Evolutionary conservation across 2,329 filamentous ascomycete genomes (phyloP).

Genomic region (Aspergillus hortae): DNA sequence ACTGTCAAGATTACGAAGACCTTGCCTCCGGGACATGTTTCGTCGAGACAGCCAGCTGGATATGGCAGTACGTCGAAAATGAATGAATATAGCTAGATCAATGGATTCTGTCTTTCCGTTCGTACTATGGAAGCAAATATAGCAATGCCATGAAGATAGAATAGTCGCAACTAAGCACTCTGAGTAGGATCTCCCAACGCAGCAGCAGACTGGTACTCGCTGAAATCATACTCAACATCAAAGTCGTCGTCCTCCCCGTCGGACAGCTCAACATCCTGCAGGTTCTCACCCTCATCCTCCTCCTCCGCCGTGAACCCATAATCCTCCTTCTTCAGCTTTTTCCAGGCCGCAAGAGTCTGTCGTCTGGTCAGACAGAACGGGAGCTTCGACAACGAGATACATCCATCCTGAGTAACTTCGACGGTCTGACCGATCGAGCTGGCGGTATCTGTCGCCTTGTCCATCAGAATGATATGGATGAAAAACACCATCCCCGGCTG

Average conservation of each 20-base stretch:
- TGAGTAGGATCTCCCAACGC: slow-evolving; percentile 4
- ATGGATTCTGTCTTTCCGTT: background rate
- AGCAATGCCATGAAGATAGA: too few relatives aligned
- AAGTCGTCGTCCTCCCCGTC: slow-evolving; percentile 32
- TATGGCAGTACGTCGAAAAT: slow-evolving; percentile 25
- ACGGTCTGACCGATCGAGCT: slow-evolving; percentile 29
- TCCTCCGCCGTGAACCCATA: slow-evolving; percentile 31
- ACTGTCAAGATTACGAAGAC: slow-evolving; percentile 19
- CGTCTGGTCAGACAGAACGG: slow-evolving; percentile 30
- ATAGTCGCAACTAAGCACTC: background rate
- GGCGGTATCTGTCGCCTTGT: slow-evolving; percentile 33
- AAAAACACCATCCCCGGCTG: slow-evolving; percentile 32
- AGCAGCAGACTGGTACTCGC: slow-evolving; percentile 23
- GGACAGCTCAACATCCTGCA: slow-evolving; percentile 31
- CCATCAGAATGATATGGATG: slow-evolving; percentile 35
- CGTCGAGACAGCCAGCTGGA: slow-evolving; percentile 10
- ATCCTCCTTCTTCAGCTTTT: slow-evolving; percentile 31
- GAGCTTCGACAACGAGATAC: slow-evolving; percentile 29
- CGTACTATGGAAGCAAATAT: background rate
- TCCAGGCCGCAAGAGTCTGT: slow-evolving; percentile 34
- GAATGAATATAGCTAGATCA: slow-evolving; percentile 23
- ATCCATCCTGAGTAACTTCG: slow-evolving; percentile 28
- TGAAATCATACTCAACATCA: slow-evolving; percentile 35
- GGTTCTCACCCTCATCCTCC: slow-evolving; percentile 31
- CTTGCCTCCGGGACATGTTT: slow-evolving; percentile 15